These are phyloP conservation scores for Aspergillus floridensis DNA, from an alignment of 2,329 filamentous ascomycete genomes.

Conservation along the genomic window DNA sequence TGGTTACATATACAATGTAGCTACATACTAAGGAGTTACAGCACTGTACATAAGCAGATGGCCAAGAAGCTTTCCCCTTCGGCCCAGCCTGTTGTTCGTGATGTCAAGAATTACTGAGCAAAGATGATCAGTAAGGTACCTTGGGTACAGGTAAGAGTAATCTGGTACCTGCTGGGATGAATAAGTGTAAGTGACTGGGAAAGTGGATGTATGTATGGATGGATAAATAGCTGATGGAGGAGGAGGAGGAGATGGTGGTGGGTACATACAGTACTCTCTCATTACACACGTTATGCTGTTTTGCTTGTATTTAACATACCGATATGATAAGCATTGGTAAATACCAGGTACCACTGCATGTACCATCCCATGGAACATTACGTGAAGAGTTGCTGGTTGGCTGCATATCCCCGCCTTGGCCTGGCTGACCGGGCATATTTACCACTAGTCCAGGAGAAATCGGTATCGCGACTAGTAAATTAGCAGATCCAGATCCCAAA, in stretches of 20 bases:
- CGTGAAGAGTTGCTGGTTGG: not conserved
- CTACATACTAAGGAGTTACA: too few species aligned
- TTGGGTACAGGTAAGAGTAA: too few species aligned
- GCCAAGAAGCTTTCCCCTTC: too few species aligned
- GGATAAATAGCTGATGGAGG: too few species aligned
- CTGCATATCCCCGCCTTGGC: not conserved
- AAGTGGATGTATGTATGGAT: not conserved
- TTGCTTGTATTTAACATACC: not conserved
- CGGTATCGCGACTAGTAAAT: slow-evolving; percentile 16
- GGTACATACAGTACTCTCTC: not conserved
- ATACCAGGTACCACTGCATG: not conserved
- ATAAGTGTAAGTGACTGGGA: not conserved
- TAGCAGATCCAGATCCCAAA: slow-evolving; percentile 28
- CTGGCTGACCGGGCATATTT: slow-evolving; percentile 5
- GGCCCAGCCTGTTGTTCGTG: not conserved
- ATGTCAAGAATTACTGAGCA: not conserved
- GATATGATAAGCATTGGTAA: not conserved
- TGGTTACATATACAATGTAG: not conserved
- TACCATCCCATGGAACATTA: not conserved
- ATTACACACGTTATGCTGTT: not conserved
- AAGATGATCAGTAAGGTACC: not conserved
- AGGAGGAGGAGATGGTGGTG: not conserved
- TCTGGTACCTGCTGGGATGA: not conserved
- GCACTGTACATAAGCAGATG: not conserved
- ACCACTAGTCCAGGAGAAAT: slow-evolving; percentile 7